These are phyloP conservation scores for Ascobolus immersus DNA, from an alignment of 495 filamentous ascomycete species.

Conservation along the genomic window DNA sequence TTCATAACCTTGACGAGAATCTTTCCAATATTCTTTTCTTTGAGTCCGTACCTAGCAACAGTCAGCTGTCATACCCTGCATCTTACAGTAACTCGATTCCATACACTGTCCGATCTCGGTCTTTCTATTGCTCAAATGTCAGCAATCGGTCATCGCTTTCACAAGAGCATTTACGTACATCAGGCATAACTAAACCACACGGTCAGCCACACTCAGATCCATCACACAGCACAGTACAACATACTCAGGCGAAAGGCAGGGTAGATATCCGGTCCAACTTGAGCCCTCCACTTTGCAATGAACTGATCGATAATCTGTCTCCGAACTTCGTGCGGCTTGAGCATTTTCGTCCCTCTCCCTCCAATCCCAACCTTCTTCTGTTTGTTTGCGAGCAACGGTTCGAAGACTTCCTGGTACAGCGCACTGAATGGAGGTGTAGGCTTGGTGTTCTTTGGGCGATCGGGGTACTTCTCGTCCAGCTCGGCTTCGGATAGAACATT, in stretches of 20 bases:
- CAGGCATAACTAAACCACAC: background rate
- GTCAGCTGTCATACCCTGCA: too few species aligned
- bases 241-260: slow-evolving; percentile 57
- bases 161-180: background rate
- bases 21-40: slow-evolving; percentile 75
- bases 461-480: slow-evolving; percentile 30
- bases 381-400: slow-evolving; percentile 61
- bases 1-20: slow-evolving; percentile 75
- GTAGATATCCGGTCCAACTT: slow-evolving; percentile 79
- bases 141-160: background rate
- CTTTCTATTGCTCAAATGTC: slow-evolving; percentile 29
- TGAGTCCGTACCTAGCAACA: slow-evolving; percentile 44
- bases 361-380: slow-evolving; percentile 43
- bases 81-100: too few species aligned
- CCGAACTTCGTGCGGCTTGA: slow-evolving; percentile 58
- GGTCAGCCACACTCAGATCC: background rate
- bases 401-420: slow-evolving; percentile 54
- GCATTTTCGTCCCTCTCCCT: slow-evolving; percentile 28
- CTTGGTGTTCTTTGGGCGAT: slow-evolving; percentile 55
- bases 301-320: slow-evolving; percentile 73
- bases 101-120: slow-evolving; percentile 61
- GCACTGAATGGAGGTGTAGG: slow-evolving; percentile 63
- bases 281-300: slow-evolving; percentile 63
- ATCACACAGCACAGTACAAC: slow-evolving; percentile 17
- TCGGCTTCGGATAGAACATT: background rate